phyloP scores from a whole-genome alignment of 164 flowering plant species.

The Liquidambar formosana region DNA sequence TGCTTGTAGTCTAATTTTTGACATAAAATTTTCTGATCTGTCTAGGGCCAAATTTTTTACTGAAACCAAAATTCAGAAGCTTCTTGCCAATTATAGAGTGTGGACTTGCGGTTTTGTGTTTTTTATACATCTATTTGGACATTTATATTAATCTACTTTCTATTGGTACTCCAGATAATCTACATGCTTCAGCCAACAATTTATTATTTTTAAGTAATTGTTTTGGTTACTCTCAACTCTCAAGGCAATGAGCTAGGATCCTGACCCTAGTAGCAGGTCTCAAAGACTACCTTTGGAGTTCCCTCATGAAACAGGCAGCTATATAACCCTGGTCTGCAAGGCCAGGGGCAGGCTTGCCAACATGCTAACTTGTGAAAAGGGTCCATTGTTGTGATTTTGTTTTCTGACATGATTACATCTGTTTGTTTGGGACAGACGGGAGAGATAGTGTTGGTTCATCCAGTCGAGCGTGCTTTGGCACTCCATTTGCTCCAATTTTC shows the following conservation, averaged over 20 bases:
- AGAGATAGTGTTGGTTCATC: constrained; percentile 54
- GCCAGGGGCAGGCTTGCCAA: neutral
- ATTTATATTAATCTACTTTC: too few species aligned
- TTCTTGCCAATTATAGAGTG: too few species aligned
- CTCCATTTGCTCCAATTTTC: constrained; percentile 87
- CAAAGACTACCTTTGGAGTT: neutral
- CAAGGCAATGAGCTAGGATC: neutral
- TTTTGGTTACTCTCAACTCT: neutral
- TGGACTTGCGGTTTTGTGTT: too few species aligned
- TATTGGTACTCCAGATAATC: too few species aligned
- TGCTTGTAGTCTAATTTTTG: too few species aligned
- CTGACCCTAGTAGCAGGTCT: neutral
- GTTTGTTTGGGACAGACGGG: constrained; percentile 47
- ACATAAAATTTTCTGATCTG: too few species aligned
- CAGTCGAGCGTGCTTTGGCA: constrained; percentile 78
- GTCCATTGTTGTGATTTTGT: neutral
- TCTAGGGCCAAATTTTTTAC: too few species aligned
- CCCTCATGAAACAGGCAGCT: neutral
- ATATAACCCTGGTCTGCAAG: neutral
- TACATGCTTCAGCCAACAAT: neutral
- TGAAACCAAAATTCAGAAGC: too few species aligned
- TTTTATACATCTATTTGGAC: too few species aligned
- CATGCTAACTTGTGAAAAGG: neutral
- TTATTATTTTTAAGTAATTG: neutral
- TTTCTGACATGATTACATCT: neutral